Evolutionary conservation across 805 yeast species (phyloP).

Genomic region (Clavispora phyllophila): DNA sequence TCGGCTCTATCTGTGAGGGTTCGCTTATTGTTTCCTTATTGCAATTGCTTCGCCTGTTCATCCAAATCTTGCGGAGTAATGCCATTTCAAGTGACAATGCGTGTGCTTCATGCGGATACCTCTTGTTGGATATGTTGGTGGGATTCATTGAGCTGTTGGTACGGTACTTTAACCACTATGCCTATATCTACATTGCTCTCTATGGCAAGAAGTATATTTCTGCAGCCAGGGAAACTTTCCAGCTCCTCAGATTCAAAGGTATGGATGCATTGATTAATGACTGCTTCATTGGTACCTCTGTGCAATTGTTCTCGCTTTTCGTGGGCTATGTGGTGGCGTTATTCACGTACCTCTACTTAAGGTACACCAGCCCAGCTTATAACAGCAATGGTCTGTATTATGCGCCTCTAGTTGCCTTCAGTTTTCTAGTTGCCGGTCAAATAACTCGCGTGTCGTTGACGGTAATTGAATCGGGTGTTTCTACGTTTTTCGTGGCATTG

Average conservation of each 20-base stretch:
- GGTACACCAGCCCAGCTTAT: slow-evolving; percentile 63
- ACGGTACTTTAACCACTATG: slow-evolving; percentile 84
- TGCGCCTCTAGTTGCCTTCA: slow-evolving; percentile 71
- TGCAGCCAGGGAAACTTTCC: slow-evolving; percentile 81
- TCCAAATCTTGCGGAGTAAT: slow-evolving; percentile 48
- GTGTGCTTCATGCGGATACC: slow-evolving; percentile 47
- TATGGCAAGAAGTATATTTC: slow-evolving; percentile 75
- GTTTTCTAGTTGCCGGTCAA: slow-evolving; percentile 70
- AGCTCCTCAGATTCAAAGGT: slow-evolving; percentile 72
- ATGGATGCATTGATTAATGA: slow-evolving; percentile 82
- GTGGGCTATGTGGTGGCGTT: slow-evolving; percentile 59
- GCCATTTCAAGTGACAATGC: slow-evolving; percentile 48
- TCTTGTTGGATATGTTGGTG: slow-evolving; percentile 55
- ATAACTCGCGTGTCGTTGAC: slow-evolving; percentile 67
- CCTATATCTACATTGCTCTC: slow-evolving; percentile 79
- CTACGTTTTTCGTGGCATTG: slow-evolving; percentile 79
- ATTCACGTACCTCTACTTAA: slow-evolving; percentile 60
- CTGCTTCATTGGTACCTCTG: slow-evolving; percentile 71
- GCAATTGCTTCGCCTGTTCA: slow-evolving; percentile 56
- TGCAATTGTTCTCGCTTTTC: slow-evolving; percentile 70
- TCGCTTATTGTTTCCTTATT: slow-evolving; percentile 67
- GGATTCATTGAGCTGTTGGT: slow-evolving; percentile 73
- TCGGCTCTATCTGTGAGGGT: slow-evolving; percentile 89
- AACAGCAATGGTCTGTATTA: slow-evolving; percentile 54
- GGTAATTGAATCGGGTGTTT: slow-evolving; percentile 74